Conservation (phyloP, 148 eudicot genomes). For the Pouteria glomerata region DNA sequence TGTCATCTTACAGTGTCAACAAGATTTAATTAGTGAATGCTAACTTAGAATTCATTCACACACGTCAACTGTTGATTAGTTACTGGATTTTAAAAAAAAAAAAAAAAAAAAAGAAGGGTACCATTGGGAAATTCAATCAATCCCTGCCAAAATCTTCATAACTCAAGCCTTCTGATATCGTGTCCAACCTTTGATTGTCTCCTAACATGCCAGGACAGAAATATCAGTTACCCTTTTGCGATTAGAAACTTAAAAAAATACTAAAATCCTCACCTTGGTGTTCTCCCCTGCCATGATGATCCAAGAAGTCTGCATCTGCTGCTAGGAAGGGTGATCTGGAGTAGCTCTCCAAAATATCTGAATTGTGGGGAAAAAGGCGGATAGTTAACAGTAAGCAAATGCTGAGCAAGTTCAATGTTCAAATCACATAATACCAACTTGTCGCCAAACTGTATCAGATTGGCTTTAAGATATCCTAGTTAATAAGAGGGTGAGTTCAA, state of each 20-base stretch:
- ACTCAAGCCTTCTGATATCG: constrained; percentile 41
- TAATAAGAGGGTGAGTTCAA: background rate
- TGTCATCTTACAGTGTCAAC: background rate
- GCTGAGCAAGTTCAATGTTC: background rate
- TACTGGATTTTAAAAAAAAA: background rate
- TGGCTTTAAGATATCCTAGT: background rate
- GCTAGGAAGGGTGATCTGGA: constrained; percentile 45
- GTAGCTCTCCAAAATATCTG: constrained; percentile 57
- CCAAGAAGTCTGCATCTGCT: constrained; percentile 45
- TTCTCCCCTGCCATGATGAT: constrained; percentile 42
- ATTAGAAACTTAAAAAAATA: background rate
- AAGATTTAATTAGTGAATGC: background rate
- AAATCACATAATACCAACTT: background rate
- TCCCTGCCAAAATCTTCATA: constrained; percentile 45
- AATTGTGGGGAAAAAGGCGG: background rate
- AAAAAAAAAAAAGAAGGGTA: too few species aligned
- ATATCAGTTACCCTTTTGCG: constrained; percentile 7
- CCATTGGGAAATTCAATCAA: constrained; percentile 12
- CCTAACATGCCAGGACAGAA: constrained; percentile 17
- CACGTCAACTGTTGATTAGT: background rate
- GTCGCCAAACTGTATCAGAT: background rate
- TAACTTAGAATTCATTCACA: background rate
- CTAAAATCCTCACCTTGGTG: constrained; percentile 47
- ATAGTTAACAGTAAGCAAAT: background rate
- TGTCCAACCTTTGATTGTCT: constrained; percentile 31